Conservation (phyloP, 495 filamentous ascomycete genomes). For the Penicillium pulvis region DNA sequence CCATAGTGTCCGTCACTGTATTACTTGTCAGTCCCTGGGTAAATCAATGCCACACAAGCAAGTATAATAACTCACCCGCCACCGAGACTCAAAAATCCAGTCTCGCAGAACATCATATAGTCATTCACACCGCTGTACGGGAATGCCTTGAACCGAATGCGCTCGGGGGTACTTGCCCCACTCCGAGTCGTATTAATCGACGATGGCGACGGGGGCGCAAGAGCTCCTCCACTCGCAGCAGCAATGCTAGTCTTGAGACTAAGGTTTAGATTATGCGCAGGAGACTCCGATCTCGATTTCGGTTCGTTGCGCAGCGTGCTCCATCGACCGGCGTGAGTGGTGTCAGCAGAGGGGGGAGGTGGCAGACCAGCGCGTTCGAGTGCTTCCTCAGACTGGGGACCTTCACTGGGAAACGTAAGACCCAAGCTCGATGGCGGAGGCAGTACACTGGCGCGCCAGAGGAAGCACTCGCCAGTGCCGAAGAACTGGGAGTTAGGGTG, state of each 20-base stretch:
- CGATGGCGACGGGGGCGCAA: slow-evolving; percentile 32
- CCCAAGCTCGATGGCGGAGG: slow-evolving; percentile 45
- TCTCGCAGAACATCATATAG: slow-evolving; percentile 92
- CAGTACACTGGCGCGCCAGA: slow-evolving; percentile 81
- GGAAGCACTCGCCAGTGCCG: slow-evolving; percentile 96
- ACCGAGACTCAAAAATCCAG: slow-evolving; percentile 79
- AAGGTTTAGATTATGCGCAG: slow-evolving; percentile 30
- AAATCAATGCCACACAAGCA: background rate
- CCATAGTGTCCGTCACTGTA: slow-evolving; percentile 84
- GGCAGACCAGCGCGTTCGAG: slow-evolving; percentile 53
- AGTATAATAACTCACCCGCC: slow-evolving; percentile 60
- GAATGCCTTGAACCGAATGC: slow-evolving; percentile 93
- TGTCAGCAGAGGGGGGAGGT: slow-evolving; percentile 75
- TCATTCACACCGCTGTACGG: slow-evolving; percentile 95
- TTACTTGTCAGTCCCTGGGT: slow-evolving; percentile 11
- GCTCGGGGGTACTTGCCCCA: slow-evolving; percentile 55
- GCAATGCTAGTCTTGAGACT: slow-evolving; percentile 32
- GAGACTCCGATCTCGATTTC: slow-evolving; percentile 26
- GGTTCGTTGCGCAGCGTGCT: slow-evolving; percentile 60
- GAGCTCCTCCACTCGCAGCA: slow-evolving; percentile 31
- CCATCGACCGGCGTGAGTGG: slow-evolving; percentile 66
- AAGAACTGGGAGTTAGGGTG: slow-evolving; percentile 82
- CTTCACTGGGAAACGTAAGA: slow-evolving; percentile 43
- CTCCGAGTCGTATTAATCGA: slow-evolving; percentile 29
- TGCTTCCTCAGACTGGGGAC: slow-evolving; percentile 37